These are phyloP conservation scores for Tulasnella sp. DNA, from an alignment of 768 basidiomycete species.

Conservation along the genomic window DNA sequence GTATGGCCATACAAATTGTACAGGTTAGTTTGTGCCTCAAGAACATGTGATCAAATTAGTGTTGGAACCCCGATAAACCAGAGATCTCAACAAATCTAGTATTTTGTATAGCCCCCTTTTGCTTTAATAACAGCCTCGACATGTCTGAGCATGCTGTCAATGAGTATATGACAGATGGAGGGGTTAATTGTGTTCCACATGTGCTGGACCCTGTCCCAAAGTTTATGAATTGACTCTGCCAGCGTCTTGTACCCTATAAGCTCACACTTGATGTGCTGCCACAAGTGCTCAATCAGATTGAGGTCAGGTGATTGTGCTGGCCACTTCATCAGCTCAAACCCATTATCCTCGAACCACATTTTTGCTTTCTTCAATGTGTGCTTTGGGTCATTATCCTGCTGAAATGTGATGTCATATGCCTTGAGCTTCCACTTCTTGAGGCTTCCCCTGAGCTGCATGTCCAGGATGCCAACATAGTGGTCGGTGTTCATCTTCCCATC, in stretches of 20 bases:
- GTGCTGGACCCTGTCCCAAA: slow-evolving; percentile 2
- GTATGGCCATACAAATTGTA: too few species aligned
- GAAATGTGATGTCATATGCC: neutral
- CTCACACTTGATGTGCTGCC: slow-evolving; percentile 5
- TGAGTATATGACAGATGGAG: neutral
- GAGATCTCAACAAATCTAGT: too few species aligned
- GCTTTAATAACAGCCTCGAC: slow-evolving; percentile 1
- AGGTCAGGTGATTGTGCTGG: slow-evolving; percentile 9
- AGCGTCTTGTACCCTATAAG: neutral
- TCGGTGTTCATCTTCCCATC: neutral
- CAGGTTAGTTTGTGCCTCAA: too few species aligned
- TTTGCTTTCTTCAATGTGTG: slow-evolving; percentile 8
- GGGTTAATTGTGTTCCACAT: slow-evolving; percentile 4
- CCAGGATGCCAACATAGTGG: neutral
- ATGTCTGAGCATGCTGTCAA: slow-evolving; percentile 1
- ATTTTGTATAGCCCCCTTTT: slow-evolving; percentile 7
- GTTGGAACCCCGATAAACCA: too few species aligned
- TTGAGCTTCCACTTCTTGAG: neutral
- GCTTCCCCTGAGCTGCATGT: neutral
- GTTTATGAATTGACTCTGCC: neutral
- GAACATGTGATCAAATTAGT: too few species aligned
- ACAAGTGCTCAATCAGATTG: slow-evolving; percentile 14
- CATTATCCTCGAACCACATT: slow-evolving; percentile 12
- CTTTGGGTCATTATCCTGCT: too few species aligned
- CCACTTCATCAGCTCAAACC: slow-evolving; percentile 5